These are phyloP conservation scores for Psilocybe azurescens DNA, from an alignment of 768 basidiomycete genomes.

Conservation along the genomic window DNA sequence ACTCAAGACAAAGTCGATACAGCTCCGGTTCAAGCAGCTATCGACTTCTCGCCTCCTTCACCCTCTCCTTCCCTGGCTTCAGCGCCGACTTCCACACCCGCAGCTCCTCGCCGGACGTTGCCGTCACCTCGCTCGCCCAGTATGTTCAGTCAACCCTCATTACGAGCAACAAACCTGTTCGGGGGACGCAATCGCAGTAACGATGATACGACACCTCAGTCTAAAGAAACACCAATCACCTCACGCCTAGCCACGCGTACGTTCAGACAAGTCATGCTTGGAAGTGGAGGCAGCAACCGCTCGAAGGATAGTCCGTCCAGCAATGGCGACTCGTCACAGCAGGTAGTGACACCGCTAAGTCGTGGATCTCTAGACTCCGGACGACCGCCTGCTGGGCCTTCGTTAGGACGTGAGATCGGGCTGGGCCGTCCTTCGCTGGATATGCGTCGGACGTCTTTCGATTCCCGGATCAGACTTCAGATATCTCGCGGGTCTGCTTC, in stretches of 20 bases:
- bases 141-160: constrained; percentile 17
- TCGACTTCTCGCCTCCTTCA: constrained; percentile 9
- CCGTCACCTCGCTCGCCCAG: constrained; percentile 15
- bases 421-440: constrained; percentile 32
- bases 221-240: not conserved
- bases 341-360: not conserved
- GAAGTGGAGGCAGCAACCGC: constrained; percentile 1
- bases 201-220: constrained; percentile 4
- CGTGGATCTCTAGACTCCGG: constrained; percentile 28
- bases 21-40: constrained; percentile 20
- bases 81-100: constrained; percentile 22
- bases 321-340: constrained; percentile 4
- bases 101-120: constrained; percentile 11
- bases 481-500: constrained; percentile 6
- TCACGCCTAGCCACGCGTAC: constrained; percentile 20
- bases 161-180: constrained; percentile 5
- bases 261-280: constrained; percentile 29
- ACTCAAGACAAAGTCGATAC: constrained; percentile 17
- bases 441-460: constrained; percentile 24
- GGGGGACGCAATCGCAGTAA: not conserved
- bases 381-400: constrained; percentile 16
- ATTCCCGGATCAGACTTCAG: constrained; percentile 17
- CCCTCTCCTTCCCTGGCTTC: constrained; percentile 11
- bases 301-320: not conserved
- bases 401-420: constrained; percentile 23